Evolutionary conservation across 257 asterid species (phyloP).

Genomic region (Parsonsia alboflavescens): DNA sequence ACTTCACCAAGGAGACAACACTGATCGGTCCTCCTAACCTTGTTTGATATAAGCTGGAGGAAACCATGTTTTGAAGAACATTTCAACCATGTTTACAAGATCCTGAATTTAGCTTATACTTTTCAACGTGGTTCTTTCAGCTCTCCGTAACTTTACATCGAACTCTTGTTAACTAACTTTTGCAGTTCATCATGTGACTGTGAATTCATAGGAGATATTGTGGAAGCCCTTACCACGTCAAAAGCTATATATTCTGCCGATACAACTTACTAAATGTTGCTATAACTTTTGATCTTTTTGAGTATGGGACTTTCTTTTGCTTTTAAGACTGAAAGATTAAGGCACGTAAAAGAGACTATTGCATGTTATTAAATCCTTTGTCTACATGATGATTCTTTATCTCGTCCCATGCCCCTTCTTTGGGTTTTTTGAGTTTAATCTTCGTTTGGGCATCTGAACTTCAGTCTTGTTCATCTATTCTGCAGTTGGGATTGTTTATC

Average conservation of each 20-base stretch:
- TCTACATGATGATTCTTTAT: not conserved
- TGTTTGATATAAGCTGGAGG: no score
- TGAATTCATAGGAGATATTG: not conserved
- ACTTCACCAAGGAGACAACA: no score
- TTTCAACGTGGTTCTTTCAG: no score
- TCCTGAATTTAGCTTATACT: no score
- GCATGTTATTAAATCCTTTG: not conserved
- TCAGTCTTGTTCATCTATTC: no score
- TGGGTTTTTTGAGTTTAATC: no score
- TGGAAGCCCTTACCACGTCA: slow-evolving; percentile 5
- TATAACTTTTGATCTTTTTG: not conserved
- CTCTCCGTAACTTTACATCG: no score
- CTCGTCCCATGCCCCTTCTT: not conserved
- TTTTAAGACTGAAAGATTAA: not conserved
- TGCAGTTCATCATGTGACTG: not conserved
- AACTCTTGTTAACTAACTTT: slow-evolving; percentile 1
- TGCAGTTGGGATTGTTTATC: no score
- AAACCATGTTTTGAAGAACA: no score
- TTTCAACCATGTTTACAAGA: no score
- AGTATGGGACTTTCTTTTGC: not conserved
- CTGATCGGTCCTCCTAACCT: not conserved
- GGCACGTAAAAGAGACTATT: not conserved
- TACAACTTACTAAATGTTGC: not conserved
- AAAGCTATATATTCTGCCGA: slow-evolving; percentile 1
- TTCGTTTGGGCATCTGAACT: no score